Evolutionary conservation across 768 basidiomycete genomes (phyloP), one percentile per base, ranked within the genome.

Genomic region (Lentinula boryana): DNA sequence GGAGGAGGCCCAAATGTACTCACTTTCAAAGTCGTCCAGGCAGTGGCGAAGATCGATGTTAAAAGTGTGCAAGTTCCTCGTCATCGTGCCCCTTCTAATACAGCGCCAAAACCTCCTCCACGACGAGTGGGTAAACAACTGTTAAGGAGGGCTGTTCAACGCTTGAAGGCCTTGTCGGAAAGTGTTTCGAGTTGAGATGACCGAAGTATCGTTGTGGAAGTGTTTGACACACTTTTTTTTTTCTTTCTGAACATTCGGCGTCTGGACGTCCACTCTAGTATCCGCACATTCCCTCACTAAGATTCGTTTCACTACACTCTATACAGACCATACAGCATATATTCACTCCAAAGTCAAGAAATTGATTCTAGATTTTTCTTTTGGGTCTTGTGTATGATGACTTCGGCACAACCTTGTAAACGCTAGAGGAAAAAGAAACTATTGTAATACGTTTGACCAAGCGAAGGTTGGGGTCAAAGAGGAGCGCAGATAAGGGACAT

Each of bases 121-220:
- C 66, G 64, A 44, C 64, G 66, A 55, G 69, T 56, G 9, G 60
- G 60, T 7, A 54, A 66, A 40, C 72, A 71, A 44, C 62, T 79
- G 33, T 70, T 79, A 63, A 77, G 75, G 51, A 68, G 70, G 52
- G 76, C 76, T 4, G 68, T 78, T 54, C 74, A 71, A 54, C 75
- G 72, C 33, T 62, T 79, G 55, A 76, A 72, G 64, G 72, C 69
- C 32, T 62, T 76, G 46, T 74, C 73, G 35, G 66, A 67, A 41
- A 69, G 64, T 58, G 60, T 63, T 33, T 66, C 68, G 50, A 66
- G 63, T 59, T 70, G 67, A 68, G 60, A 7, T 18, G 36, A 27
- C 27, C 15, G 40, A 46, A 31, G 41, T 21, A 40, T 57, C 32
- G n/a, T 58, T 58, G 57, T 48, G 48, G 10, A 8, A 8, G 48